Base-by-base conservation (phyloP, 441 rosid genomes). In the Pelargonium myrrhifolium region DNA sequence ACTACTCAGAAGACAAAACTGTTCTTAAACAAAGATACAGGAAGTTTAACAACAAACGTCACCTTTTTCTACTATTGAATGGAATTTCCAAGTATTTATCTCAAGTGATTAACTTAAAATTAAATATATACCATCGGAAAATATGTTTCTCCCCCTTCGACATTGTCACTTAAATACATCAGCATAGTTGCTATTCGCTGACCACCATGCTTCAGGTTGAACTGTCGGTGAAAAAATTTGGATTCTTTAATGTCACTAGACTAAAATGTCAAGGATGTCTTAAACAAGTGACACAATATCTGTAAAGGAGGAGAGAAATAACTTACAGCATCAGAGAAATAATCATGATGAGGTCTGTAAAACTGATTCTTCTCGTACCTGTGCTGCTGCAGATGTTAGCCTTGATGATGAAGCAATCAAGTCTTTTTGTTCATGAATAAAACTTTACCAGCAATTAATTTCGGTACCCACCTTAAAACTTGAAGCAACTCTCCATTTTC, bases 61-160 rank as follows among this genome's bases (percentile, higher is more conserved):
- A 31, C 7, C 37, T 4, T 31, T 31, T 31, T 31, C 37, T 31
- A 4, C 37, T 7, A 31, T 1, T 4, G 6, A 31, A 31, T 31
- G 37, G 37, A 31, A 31, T 31, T 31, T 6, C 37, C 37, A 1
- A 31, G 37, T 31, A 31, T 31, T 7, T 31, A 31, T 4, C 6
- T 31, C 6, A 31, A 31, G 37, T 31, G 7, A 31, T 31, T 28
- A 31, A 31, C 8, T 17, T 17, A 53, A 53, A 49, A n/a, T 21
- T 47, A 59, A 56, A 31, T 49, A 67, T 51, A 62, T 86, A 93
- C 99, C 97, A 76, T 65, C 60, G 97, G 99, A 74, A 93, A 93
- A 79, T 87, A 87, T 56, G 99, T 93, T 82, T 93, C 99, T 78
- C 99, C 99, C 65, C 97, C 99, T 77, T 93, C 91, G 28, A 91